Evolutionary conservation across 495 filamentous ascomycete species (phyloP).

Genomic region (Aspergillus cristatus): DNA sequence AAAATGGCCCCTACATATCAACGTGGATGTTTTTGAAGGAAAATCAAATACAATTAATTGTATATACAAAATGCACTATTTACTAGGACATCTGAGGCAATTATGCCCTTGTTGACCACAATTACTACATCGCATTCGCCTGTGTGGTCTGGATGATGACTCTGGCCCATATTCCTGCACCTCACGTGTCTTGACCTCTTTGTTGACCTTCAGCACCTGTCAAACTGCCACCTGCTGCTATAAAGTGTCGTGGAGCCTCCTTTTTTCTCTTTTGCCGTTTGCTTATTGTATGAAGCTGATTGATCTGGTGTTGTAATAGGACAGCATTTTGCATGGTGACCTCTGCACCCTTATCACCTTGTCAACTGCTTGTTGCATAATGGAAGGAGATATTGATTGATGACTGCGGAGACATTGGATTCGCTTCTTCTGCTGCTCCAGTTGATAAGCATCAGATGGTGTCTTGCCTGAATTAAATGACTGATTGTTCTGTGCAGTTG

Average conservation of each 20-base stretch:
- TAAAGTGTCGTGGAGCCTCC: not conserved
- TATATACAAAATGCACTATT: no score
- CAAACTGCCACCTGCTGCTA: no score
- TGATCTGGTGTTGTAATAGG: not conserved
- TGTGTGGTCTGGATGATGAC: no score
- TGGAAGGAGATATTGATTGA: not conserved
- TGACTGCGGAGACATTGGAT: not conserved
- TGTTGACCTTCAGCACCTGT: no score
- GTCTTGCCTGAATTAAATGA: not conserved
- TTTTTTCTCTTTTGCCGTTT: not conserved
- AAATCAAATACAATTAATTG: no score
- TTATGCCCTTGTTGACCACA: no score
- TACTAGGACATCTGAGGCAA: no score
- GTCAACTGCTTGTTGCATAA: not conserved
- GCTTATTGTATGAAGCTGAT: not conserved
- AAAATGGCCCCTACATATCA: no score
- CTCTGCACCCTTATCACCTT: not conserved
- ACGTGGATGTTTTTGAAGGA: no score
- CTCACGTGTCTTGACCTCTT: no score
- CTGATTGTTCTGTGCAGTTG: not conserved
- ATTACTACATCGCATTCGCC: no score
- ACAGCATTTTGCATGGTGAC: not conserved
- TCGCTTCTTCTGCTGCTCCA: not conserved
- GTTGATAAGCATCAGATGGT: not conserved
- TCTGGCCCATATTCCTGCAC: no score